Evolutionary conservation across 1,284 basidiomycete genomes (phyloP), one percentile per base, ranked within the genome.

Genomic region (Tylopilus sp.): DNA sequence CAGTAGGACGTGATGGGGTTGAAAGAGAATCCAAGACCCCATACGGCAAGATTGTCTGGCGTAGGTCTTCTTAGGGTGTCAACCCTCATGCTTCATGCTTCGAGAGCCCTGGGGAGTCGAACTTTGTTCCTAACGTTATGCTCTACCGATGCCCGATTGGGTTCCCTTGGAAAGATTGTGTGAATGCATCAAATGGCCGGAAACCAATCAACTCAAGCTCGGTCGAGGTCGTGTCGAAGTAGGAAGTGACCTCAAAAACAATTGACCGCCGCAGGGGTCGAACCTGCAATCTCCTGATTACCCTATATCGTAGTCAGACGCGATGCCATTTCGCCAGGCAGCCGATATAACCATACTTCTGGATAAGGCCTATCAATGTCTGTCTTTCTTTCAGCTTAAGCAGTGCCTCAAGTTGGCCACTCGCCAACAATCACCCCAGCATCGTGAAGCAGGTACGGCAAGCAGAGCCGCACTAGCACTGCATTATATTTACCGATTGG

Each of bases 221-320:
- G 6, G 13, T 30, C 0, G 12, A 4, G 5, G 12, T 30, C 13
- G 29, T 12, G 29, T 13, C 2, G 29, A 30, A 30, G 29, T n/a
- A n/a, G n/a, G n/a, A n/a, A n/a, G n/a, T n/a, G n/a, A n/a, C n/a
- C n/a, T n/a, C 11, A 15, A 19, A 35, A 19, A 9, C 11, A 35
- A 42, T 6, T 61, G 60, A 65, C 60, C 63, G 58, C 60, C 63
- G 61, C 63, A 61, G 60, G 60, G 60, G 34, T 65, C 63, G 78
- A 81, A 81, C 79, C 78, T 82, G 78, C 78, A 81, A 79, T 80
- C 79, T 82, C 80, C 80, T 82, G 80, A 81, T 64, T 79, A 36
- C 35, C 2, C 0, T 4, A 6, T 10, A 15, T 79, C 77, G 77
- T 78, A 79, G 77, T 80, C 76, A 77, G 76, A 80, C 76, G 77